Evolutionary conservation across 2,329 filamentous ascomycete genomes (phyloP).

Genomic region (Cryphonectria parasitica): DNA sequence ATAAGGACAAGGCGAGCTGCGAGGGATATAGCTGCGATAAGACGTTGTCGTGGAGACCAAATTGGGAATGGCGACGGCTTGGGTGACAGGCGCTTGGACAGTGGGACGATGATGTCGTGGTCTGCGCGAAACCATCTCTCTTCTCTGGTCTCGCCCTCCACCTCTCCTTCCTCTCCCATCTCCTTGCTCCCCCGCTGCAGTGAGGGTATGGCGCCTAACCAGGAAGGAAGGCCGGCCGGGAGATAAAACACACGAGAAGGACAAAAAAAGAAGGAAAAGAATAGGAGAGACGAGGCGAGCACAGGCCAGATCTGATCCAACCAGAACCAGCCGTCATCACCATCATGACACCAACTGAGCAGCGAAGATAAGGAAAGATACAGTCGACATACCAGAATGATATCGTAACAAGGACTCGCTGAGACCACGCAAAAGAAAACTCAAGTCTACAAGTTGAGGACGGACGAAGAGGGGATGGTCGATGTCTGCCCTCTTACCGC

Average conservation of each 20-base stretch:
- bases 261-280: background rate
- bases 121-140: background rate
- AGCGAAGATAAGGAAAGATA: background rate
- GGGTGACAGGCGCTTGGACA: background rate
- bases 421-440: background rate
- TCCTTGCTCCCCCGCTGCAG: background rate
- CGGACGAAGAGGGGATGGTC: background rate
- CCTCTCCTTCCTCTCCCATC: background rate
- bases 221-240: background rate
- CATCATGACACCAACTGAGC: background rate
- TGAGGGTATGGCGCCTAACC: background rate
- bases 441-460: background rate
- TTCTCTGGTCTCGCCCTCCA: background rate
- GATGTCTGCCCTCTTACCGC: background rate
- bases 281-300: background rate
- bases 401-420: background rate
- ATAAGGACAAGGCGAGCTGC: background rate
- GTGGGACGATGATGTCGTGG: conserved; percentile 1
- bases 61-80: background rate
- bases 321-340: background rate
- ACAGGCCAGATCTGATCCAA: conserved; percentile 4
- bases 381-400: background rate
- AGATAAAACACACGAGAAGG: background rate
- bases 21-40: background rate
- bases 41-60: background rate